Evolutionary conservation across 2,329 filamentous ascomycete species (phyloP), one percentile per base, ranked within the genome.

Genomic region (Colletotrichum costaricense): DNA sequence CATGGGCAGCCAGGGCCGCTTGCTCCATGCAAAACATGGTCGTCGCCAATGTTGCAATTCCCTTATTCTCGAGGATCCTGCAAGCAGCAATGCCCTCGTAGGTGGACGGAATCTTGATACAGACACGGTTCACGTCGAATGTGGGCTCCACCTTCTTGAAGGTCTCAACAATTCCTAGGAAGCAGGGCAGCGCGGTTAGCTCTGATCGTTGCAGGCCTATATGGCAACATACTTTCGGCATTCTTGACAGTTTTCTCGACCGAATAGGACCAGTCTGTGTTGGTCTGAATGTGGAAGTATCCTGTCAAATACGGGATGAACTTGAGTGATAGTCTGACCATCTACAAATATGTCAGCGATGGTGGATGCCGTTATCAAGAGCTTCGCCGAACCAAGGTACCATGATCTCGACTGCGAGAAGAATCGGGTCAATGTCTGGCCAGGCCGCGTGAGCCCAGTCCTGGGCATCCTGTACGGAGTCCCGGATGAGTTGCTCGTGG

Each of bases 41-140:
- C 0, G 91, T 93, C 0, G 89, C 90, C 3, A 93, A 82, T 0
- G 91, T 92, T 1, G 84, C 82, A n/a, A 92, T 88, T 1, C 88
- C 88, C 11, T 84, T 80, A 19, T 78, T 76, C 76, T 92, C 86
- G 5, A 93, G 82, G 4, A 82, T 81, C 3, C 83, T 84, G 73
- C 90, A 92, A 1, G 91, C 91, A 75, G 88, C 84, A 16, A 93
- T 82, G 1, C 91, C 91, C 76, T 92, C 90, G 87, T 89, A 92
- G 0, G 90, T 92, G 8, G 86, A 84, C 0, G 90, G 89, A 54
- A 93, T 88, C 77, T 93, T 93, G 81, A 92, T 90, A 74, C 88
- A 92, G 30, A 92, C 81, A 35, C 90, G 84, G 9, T 83, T 82
- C 3, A 80, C 75, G 67, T 88, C 84, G 65, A 89, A 84, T 1